A percentile compares a stretch with the other conserved stretches of the same genome.
Evolutionary conservation across 768 basidiomycete species (phyloP).

Genomic region (Sistotremastrum suecicum): DNA sequence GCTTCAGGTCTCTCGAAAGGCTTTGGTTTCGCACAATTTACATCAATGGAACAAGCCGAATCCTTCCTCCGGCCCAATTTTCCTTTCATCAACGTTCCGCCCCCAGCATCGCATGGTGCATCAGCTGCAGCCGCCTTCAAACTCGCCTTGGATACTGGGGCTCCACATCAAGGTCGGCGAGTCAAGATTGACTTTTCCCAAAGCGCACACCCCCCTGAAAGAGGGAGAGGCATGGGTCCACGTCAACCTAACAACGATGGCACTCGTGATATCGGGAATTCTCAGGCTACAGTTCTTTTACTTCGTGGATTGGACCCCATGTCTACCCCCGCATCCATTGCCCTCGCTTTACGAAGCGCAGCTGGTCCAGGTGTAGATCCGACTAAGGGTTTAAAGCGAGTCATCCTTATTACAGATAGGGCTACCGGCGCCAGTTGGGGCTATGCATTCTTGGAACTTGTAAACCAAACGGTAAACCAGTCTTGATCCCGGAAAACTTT

Average conservation of each 20-base stretch:
- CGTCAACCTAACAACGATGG: conserved; percentile 72
- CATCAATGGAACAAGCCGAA: conserved; percentile 71
- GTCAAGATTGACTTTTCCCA: conserved; percentile 96
- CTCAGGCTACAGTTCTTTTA: conserved; percentile 69
- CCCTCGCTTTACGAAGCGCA: conserved; percentile 69
- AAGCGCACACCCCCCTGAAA: conserved; percentile 61
- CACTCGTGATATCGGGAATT: conserved; percentile 86
- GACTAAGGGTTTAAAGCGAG: conserved; percentile 75
- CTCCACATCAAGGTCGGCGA: conserved; percentile 63
- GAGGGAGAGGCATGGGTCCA: conserved; percentile 32
- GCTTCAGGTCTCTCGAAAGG: conserved; percentile 84
- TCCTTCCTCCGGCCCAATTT: conserved; percentile 85
- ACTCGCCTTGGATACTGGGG: conserved; percentile 58
- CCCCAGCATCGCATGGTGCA: conserved; percentile 77
- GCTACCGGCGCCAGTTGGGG: conserved; percentile 81
- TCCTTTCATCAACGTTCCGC: conserved; percentile 87
- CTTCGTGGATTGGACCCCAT: conserved; percentile 84
- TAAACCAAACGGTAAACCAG: conserved; percentile 57
- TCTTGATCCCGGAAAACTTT: background rate
- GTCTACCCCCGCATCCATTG: conserved; percentile 78
- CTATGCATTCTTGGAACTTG: conserved; percentile 88
- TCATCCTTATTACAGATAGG: conserved; percentile 83
- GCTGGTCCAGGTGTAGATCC: conserved; percentile 67
- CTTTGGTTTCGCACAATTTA: conserved; percentile 95
- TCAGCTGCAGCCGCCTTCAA: conserved; percentile 58